Evolutionary conservation across 164 flowering plant species (phyloP), one percentile per base, ranked within the genome.

Genomic region (Nymphaea colorata): DNA sequence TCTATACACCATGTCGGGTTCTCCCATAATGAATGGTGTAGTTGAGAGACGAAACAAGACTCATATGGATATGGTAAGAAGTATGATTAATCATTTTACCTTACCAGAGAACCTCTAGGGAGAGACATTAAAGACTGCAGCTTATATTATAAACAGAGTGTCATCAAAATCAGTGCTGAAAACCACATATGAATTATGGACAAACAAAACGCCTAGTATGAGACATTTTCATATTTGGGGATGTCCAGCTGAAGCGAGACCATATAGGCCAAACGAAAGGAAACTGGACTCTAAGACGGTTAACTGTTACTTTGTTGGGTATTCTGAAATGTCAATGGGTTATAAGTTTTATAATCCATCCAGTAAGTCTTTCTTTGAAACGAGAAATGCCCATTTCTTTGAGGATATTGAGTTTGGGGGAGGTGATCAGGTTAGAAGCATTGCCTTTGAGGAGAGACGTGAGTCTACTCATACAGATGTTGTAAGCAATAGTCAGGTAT

Each of bases 131-230:
- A 15, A 59, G 64, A 68, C 55, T 11, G 16, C 44, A 8, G 18
- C 44, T 15, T 65, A 65, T 42, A 2, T 64, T 10, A 7, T 64
- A 2, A 59, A 60, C 41, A 60, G 41, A 15, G 64, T 68, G 41
- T 51, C 70, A 10, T 42, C 43, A 59, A 68, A 59, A 25, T 53
- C 44, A 12, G 64, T 60, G 12, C 44, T 18, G 3, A 68, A 68
- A 41, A 68, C 70, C 43, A 44, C 70, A 59, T 68, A 17, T 6
- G 42, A 68, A 43, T 43, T 68, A 11, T 17, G 45, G 64, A 68
- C 64, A 3, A 64, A 41, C 8, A 12, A 15, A 42, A 68, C 42
- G 57, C 64, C 64, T 41, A 68, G 64, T 68, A 11, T 68, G 17
- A 59, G 41, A n/a, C 62, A 67, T 18, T 16, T 67, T 4, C 51